Base-by-base conservation (phyloP, 805 yeast genomes). In the Starmerella floricola region DNA sequence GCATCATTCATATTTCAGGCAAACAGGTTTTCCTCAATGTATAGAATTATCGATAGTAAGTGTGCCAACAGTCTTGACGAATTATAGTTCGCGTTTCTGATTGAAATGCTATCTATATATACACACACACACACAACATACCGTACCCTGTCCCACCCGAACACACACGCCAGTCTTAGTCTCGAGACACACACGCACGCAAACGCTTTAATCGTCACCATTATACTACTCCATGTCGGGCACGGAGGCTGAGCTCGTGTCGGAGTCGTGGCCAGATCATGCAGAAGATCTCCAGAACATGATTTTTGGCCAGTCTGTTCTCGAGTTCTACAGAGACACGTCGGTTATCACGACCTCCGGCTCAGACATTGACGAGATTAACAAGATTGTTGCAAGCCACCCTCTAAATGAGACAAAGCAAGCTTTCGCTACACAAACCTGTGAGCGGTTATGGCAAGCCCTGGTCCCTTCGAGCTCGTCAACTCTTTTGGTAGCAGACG, bases 341-440 rank as follows among this genome's bases (percentile, higher is more conserved):
- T 6, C 36, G 3, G 34, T 34, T 5, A 10, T 38, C 10, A 20
- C 37, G 35, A 21, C 44, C 8, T 29, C 41, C 10, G 20, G 34
- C 11, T 19, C 35, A 2, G 49, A 46, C 18, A 3, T 34, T 8
- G 37, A 11, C 19, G 17, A 30, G 21, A 39, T 46, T n/a, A 28
- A 36, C 31, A 27, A 18, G 20, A 34, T 35, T 3, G 42, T 36
- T 13, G 34, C 41, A 10, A 24, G 6, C n/a, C 49, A 46, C 30
- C 49, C 49, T 12, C 42, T 46, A 24, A 46, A 46, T 30, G 21
- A 27, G 6, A 55, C 58, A 26, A 24, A 44, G n/a, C 19, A 29
- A 16, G 34, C 31, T 23, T 31, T 44, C 20, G 16, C 18, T 2
- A 27, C 1, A 2, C 42, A 31, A 2, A 40, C 39, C 18, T 41